Percentiles rank a stretch among this genome's conserved stretches.
Evolutionary conservation across 345 rosid species (phyloP).

Genomic region (Eucalyptus pauciflora): DNA sequence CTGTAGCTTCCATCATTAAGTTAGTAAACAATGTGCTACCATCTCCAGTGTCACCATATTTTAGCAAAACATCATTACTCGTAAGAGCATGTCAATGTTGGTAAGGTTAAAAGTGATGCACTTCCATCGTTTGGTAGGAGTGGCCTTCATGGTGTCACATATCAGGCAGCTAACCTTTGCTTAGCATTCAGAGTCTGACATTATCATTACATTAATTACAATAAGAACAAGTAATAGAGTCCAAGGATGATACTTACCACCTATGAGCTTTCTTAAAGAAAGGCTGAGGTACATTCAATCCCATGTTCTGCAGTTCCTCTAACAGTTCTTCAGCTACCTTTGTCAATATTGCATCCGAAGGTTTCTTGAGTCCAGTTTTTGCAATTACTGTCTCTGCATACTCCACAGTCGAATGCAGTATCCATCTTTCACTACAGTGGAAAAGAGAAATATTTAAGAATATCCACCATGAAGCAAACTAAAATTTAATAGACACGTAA

Average conservation of each 20-base stretch:
- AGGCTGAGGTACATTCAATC: constrained; percentile 42
- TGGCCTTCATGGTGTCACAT: not conserved
- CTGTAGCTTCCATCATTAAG: not conserved
- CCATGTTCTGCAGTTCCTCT: constrained; percentile 45
- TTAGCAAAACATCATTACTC: not conserved
- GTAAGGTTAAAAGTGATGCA: not conserved
- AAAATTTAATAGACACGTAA: not conserved
- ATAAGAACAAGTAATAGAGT: not conserved
- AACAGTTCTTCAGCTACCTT: constrained; percentile 60
- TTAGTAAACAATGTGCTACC: not conserved
- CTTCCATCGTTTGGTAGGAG: not conserved
- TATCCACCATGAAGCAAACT: not conserved
- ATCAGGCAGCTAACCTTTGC: not conserved
- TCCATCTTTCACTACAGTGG: constrained; percentile 63
- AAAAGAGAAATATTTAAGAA: not conserved
- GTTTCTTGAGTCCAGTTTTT: constrained; percentile 52
- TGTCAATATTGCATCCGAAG: constrained; percentile 35
- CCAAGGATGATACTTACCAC: constrained; percentile 31
- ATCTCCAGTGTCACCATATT: not conserved
- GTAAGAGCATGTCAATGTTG: not conserved
- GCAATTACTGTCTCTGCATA: constrained; percentile 49
- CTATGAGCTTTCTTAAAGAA: constrained; percentile 82
- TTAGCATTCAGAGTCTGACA: not conserved
- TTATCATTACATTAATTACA: not conserved
- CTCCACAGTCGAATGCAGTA: constrained; percentile 58